A percentile compares a stretch with the other conserved stretches of the same genome.
Evolutionary conservation across 306 rosid species (phyloP).

Genomic region (Quercus rubra): DNA sequence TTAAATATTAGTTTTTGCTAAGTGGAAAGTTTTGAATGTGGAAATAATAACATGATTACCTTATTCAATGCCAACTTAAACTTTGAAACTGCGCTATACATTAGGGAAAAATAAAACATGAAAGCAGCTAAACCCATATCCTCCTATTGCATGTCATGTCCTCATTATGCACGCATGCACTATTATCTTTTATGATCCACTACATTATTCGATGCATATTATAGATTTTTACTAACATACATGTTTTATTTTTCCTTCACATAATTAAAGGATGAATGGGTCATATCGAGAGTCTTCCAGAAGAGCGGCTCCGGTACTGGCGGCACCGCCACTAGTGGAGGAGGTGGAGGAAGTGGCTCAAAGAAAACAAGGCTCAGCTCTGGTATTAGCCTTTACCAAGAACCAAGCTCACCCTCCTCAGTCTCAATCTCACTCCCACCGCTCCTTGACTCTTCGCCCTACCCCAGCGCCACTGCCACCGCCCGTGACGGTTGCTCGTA

Average conservation of each 20-base stretch:
- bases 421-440: conserved; percentile 86
- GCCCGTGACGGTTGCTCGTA: conserved; percentile 49
- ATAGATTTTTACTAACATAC: too few relatives aligned
- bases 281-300: conserved; percentile 86
- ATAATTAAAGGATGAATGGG: conserved; percentile 83
- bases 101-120: not conserved
- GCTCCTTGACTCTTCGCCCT: conserved; percentile 71
- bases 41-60: not conserved
- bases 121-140: not conserved
- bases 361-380: conserved; percentile 48
- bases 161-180: not conserved
- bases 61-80: not conserved
- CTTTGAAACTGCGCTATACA: not conserved
- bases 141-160: not conserved
- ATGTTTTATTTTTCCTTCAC: not conserved
- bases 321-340: conserved; percentile 23
- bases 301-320: conserved; percentile 37
- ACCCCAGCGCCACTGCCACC: conserved; percentile 12
- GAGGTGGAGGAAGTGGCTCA: conserved; percentile 24
- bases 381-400: conserved; percentile 32
- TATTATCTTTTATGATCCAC: not conserved
- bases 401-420: conserved; percentile 80
- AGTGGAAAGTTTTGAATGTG: too few relatives aligned
- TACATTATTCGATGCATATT: not conserved
- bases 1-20: too few relatives aligned